Base-by-base conservation (phyloP, 306 rosid species). In the Myrica gale region DNA sequence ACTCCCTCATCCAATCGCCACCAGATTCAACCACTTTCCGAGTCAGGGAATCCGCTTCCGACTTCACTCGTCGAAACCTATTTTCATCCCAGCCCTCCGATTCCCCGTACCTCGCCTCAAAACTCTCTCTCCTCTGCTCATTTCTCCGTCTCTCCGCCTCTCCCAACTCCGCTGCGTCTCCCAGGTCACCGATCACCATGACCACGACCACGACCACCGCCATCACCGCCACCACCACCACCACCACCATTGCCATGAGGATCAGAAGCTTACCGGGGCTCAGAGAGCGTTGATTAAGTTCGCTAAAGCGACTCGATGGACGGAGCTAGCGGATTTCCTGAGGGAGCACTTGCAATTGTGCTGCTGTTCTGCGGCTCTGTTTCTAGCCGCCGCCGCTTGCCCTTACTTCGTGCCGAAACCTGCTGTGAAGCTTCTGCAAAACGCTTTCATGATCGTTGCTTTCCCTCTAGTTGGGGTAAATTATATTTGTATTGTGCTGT, bases 381-480 rank as follows among this genome's bases (percentile, higher is more conserved):
- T 95, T 37, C 87, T 95, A 1, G 83, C 91, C 26, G 92, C 99
- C 20, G 97, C 93, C 11, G 92, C 89, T 73, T 92, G 90, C 73
- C 99, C 99, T 71, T 84, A 90, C 71, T 19, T 87, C 66, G 74
- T 88, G 74, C 99, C 96, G 11, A 95, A 85, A 82, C 87, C 88
- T 1, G 75, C 85, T 52, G 79, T 81, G 80, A 92, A 88, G 84
- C 90, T 86, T 54, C 6, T 89, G n/a, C 99, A 95, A 70, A 92
- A 90, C 45, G 73, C 93, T 48, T 82, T 92, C 88, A 84, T 95
- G 51, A 52, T 77, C 57, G 21, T 89, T 5, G 97, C 92, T 2
- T 95, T 95, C 72, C 97, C 99, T 79, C 85, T 92, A 23, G 96
- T 95, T 67, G 99, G 96, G 88, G 99, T 90, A 88, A 32, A 2